Conservation (phyloP, 2,329 filamentous ascomycete genomes). For the Stemphylium lycopersici region DNA sequence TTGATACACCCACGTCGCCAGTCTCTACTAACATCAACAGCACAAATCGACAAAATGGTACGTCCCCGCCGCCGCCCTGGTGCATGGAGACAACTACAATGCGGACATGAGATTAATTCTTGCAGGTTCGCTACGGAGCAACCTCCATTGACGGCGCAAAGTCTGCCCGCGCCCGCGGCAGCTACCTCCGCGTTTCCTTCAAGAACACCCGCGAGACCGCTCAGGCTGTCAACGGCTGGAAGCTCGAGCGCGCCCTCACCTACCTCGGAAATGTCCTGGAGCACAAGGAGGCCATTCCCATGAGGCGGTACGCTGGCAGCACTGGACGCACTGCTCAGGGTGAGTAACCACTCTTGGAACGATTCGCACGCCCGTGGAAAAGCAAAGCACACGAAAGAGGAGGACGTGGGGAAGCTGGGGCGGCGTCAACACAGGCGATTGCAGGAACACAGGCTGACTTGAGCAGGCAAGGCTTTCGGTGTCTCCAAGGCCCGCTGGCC, state of each 20-base stretch:
- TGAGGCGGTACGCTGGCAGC: constrained; percentile 96
- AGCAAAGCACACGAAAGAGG: constrained; percentile 1
- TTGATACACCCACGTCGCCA: constrained; percentile 26
- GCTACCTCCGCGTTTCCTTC: constrained; percentile 99
- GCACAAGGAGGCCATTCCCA: constrained; percentile 97
- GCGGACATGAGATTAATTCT: constrained; percentile 34
- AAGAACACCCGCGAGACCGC: constrained; percentile 99
- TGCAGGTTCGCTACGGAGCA: constrained; percentile 49
- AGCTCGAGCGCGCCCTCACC: constrained; percentile 89
- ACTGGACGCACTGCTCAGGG: constrained; percentile 97
- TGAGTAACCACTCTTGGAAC: constrained; percentile 61
- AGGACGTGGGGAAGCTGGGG: neutral
- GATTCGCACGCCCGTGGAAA: constrained; percentile 5
- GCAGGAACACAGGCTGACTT: constrained; percentile 27
- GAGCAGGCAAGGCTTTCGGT: constrained; percentile 95
- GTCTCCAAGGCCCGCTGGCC: constrained; percentile 98
- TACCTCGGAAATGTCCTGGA: constrained; percentile 98
- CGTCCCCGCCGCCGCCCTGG: constrained; percentile 24
- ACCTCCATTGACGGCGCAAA: constrained; percentile 48
- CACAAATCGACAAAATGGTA: constrained; percentile 53
- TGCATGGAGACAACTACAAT: constrained; percentile 5
- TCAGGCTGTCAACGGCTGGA: constrained; percentile 99
- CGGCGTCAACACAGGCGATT: constrained; percentile 4
- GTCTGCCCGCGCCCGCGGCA: constrained; percentile 96
- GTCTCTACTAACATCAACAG: constrained; percentile 43